Evolutionary conservation across 306 rosid genomes (phyloP).

Genomic region (Trifolium subterraneum): DNA sequence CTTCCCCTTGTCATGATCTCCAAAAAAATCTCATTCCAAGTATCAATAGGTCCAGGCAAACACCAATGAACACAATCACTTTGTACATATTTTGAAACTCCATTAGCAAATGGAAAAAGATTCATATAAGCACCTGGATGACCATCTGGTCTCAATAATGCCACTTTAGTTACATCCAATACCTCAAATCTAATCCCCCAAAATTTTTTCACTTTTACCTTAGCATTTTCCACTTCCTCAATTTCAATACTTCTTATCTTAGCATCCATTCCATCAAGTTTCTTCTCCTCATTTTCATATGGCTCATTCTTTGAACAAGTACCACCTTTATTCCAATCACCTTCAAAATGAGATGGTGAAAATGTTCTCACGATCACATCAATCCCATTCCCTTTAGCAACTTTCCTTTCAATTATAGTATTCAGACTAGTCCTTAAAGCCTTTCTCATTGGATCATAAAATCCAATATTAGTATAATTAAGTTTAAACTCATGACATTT

Average conservation of each 20-base stretch:
- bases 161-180: constrained; percentile 55
- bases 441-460: too few relatives aligned
- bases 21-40: too few relatives aligned
- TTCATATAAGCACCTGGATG: constrained; percentile 82
- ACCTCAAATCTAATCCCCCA: constrained; percentile 42
- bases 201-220: constrained; percentile 40
- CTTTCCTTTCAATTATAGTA: too few relatives aligned
- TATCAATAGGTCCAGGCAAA: too few relatives aligned
- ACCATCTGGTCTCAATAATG: constrained; percentile 53
- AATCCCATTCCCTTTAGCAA: background rate
- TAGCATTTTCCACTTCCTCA: constrained; percentile 69
- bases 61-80: too few relatives aligned
- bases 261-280: constrained; percentile 69
- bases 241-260: constrained; percentile 66
- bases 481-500: too few relatives aligned
- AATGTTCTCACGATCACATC: constrained; percentile 55
- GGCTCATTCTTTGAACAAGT: constrained; percentile 76
- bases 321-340: constrained; percentile 82
- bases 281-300: constrained; percentile 52
- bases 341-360: constrained; percentile 85
- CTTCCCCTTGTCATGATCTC: too few relatives aligned
- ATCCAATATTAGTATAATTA: too few relatives aligned
- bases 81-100: too few relatives aligned
- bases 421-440: too few relatives aligned
- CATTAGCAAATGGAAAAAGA: constrained; percentile 51